Evolutionary conservation across 495 filamentous ascomycete species (phyloP).

Genomic region (Pyrenopolyporus hunteri): DNA sequence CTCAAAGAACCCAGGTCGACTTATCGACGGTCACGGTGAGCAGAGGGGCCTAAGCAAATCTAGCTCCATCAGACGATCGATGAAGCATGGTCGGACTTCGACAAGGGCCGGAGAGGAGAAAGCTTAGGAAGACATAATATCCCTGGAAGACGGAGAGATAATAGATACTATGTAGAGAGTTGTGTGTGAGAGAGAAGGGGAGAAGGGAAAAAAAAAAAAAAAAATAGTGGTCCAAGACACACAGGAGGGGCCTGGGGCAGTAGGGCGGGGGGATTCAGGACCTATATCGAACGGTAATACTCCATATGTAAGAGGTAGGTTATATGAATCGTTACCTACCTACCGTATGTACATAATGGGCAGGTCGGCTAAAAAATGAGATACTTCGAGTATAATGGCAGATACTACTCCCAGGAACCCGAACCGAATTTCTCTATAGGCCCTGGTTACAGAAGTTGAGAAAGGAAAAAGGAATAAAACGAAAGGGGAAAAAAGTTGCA

Average conservation of each 20-base stretch:
- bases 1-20: constrained; percentile 35
- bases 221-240: constrained; percentile 26
- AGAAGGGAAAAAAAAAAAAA: not conserved
- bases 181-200: not conserved
- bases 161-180: not conserved
- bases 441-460: constrained; percentile 11
- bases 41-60: constrained; percentile 37
- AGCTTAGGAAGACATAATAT: constrained; percentile 36
- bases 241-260: constrained; percentile 10
- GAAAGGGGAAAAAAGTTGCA: constrained; percentile 14
- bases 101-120: constrained; percentile 34
- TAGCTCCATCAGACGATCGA: constrained; percentile 42
- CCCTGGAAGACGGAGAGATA: constrained; percentile 22
- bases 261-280: constrained; percentile 8
- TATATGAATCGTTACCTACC: too few relatives aligned
- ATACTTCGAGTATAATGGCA: constrained; percentile 6
- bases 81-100: constrained; percentile 40
- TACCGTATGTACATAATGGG: constrained; percentile 9
- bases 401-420: too few relatives aligned
- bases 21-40: constrained; percentile 25
- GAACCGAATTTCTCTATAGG: constrained; percentile 14
- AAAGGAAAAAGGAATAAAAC: not conserved
- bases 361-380: constrained; percentile 16
- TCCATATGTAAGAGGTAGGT: too few relatives aligned
- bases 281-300: too few relatives aligned